A percentile compares a stretch with the other conserved stretches of the same genome.
Conservation (phyloP, 78 protist species). For the Isochrysis galbana region DNA sequence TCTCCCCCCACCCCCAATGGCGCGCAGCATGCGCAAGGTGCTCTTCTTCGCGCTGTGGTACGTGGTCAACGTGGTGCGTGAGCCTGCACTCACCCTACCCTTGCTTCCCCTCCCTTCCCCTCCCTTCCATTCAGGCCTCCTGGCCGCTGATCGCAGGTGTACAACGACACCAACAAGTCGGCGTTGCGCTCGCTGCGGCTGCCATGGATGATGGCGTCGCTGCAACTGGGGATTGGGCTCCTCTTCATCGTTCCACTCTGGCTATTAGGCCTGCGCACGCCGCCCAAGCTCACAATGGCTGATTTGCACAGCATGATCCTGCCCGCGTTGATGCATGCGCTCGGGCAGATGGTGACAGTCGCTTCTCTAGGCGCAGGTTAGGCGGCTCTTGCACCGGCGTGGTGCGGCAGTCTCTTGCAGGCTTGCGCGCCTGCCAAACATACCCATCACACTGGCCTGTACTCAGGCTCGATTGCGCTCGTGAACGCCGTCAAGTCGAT, state of each 20-base stretch:
- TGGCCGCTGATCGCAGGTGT: too few species aligned
- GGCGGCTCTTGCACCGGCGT: too few species aligned
- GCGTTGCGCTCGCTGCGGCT: neutral
- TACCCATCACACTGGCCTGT: too few species aligned
- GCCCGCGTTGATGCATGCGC: neutral
- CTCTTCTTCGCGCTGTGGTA: neutral
- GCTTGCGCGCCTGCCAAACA: too few species aligned
- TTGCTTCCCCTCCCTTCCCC: too few species aligned
- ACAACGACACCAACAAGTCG: neutral
- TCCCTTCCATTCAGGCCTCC: too few species aligned
- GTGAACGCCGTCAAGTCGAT: constrained; percentile 18
- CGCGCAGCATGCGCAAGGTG: too few species aligned
- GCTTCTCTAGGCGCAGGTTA: neutral
- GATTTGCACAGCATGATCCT: neutral
- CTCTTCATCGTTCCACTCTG: neutral
- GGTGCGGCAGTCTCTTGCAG: too few species aligned
- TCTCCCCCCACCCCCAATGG: too few species aligned
- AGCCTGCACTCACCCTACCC: too few species aligned
- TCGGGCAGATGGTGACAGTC: neutral
- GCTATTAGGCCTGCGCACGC: neutral
- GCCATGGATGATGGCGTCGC: neutral
- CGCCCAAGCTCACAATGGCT: neutral
- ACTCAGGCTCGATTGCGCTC: neutral
- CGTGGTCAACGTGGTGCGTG: neutral
- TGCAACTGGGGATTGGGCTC: constrained; percentile 1